Percentiles rank a stretch among this genome's conserved stretches.
phyloP scores from a whole-genome alignment of 768 basidiomycete species.

The Boletus insuetus region DNA sequence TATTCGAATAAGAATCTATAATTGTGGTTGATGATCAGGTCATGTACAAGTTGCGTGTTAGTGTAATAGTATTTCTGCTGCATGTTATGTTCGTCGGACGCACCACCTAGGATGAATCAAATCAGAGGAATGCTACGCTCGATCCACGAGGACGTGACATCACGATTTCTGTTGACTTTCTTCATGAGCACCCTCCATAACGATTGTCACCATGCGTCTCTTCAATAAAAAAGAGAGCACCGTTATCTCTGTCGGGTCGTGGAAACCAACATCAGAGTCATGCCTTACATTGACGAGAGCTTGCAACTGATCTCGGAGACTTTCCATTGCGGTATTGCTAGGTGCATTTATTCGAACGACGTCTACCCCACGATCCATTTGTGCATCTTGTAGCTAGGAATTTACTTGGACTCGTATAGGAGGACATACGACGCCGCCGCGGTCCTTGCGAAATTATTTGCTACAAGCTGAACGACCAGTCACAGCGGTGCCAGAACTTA shows the following conservation, averaged over 20 bases:
- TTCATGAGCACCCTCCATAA: slow-evolving; percentile 68
- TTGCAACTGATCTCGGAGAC: slow-evolving; percentile 68
- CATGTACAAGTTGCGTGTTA: no score
- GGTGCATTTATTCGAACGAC: slow-evolving; percentile 65
- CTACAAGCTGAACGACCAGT: no score
- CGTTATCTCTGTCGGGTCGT: slow-evolving; percentile 40
- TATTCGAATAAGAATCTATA: no score
- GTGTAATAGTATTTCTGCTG: no score
- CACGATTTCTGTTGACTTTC: slow-evolving; percentile 36
- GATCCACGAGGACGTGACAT: no score
- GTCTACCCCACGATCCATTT: slow-evolving; percentile 69
- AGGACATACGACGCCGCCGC: slow-evolving; percentile 71
- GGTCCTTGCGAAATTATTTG: no score
- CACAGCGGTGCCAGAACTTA: background rate
- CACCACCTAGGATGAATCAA: no score
- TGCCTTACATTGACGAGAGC: slow-evolving; percentile 26
- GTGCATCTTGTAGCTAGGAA: background rate
- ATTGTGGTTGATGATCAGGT: no score
- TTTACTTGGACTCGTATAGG: background rate
- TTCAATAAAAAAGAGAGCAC: slow-evolving; percentile 31
- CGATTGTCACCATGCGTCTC: slow-evolving; percentile 68
- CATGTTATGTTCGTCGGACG: no score
- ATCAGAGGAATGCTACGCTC: no score
- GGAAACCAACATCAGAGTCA: slow-evolving; percentile 81
- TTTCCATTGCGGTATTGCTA: slow-evolving; percentile 74